Base-by-base conservation (phyloP, 2,329 filamentous ascomycete genomes). In the Monosporascus cannonballus region DNA sequence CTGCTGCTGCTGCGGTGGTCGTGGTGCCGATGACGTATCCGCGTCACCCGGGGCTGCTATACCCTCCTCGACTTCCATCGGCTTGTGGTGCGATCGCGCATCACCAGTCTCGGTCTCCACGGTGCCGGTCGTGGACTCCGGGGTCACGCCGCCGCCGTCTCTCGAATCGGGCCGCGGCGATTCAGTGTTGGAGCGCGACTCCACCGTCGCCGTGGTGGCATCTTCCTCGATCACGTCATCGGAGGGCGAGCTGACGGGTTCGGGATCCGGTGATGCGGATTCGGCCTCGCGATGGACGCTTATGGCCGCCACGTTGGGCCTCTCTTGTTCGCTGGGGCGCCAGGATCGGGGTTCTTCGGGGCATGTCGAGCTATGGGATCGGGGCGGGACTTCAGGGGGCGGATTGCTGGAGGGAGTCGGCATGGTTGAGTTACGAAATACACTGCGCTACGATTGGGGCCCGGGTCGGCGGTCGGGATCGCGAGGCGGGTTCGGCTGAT, bases 321-420 rank as follows among this genome's bases (percentile, higher is more conserved):
- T 34, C 36, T 63, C 55, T 49, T 56, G 59, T 63, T 64, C 65
- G 50, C 57, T 61, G 34, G 54, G 36, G 38, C 44, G 55, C 8
- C 58, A 54, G 25, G 61, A 56, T 50, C 59, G 59, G 27, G 54
- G 22, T 47, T 68, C 65, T 17, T 68, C 66, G 24, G 66, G 66
- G 57, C 66, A 68, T 54, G 63, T 64, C 20, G 64, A 65, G 56
- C 60, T 64, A 37, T 67, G 63, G 17, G 61, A 61, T 54, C 66
- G 57, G 8, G 64, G 56, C 36, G 63, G 62, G 20, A 64, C 54
- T 42, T 64, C 59, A 15, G 65, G 56, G 41, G 62, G 62, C 25
- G 59, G 59, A 53, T 63, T 64, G 49, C 54, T 64, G 18, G 66
- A 65, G 36, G 65, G 64, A 20, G 64, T 68, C 55, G 66, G 65